Percentiles rank a stretch among this genome's conserved stretches.
These are phyloP conservation scores for Bullera alba DNA, from an alignment of 768 basidiomycete species.

Conservation along the genomic window DNA sequence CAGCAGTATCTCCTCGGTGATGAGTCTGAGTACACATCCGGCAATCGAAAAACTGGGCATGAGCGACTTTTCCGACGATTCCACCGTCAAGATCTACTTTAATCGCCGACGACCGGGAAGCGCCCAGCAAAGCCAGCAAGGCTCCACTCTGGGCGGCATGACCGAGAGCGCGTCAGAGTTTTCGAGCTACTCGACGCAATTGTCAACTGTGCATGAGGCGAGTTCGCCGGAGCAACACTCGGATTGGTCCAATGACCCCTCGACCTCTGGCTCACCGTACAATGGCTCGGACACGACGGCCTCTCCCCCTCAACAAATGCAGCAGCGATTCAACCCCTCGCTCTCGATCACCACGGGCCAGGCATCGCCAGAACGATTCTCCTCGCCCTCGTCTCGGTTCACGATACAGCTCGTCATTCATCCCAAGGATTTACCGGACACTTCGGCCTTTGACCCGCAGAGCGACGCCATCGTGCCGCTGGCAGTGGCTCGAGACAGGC, in stretches of 20 bases:
- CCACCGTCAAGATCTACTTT: conserved; percentile 91
- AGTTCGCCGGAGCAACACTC: conserved; percentile 48
- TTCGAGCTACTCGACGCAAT: conserved; percentile 31
- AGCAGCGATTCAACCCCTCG: conserved; percentile 25
- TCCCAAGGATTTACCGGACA: conserved; percentile 84
- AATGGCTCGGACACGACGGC: not conserved
- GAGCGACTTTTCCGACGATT: conserved; percentile 97
- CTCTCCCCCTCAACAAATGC: conserved; percentile 15
- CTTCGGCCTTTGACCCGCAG: conserved; percentile 85
- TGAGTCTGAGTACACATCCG: conserved; percentile 85
- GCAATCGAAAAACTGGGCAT: conserved; percentile 89
- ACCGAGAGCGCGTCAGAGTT: conserved; percentile 29
- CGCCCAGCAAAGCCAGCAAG: conserved; percentile 7
- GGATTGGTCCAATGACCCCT: not conserved
- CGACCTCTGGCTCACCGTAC: not conserved
- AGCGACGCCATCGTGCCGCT: conserved; percentile 93
- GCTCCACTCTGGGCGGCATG: too few species aligned
- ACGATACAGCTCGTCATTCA: conserved; percentile 80
- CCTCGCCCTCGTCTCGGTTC: conserved; percentile 74
- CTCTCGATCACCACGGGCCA: conserved; percentile 24
- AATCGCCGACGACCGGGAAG: conserved; percentile 54
- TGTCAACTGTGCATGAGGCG: conserved; percentile 46
- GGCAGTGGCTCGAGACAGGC: conserved; percentile 58
- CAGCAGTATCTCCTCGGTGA: conserved; percentile 87
- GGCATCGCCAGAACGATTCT: conserved; percentile 35